phyloP scores from a whole-genome alignment of 2,329 filamentous ascomycete genomes.

The Cryphonectria japonica region DNA sequence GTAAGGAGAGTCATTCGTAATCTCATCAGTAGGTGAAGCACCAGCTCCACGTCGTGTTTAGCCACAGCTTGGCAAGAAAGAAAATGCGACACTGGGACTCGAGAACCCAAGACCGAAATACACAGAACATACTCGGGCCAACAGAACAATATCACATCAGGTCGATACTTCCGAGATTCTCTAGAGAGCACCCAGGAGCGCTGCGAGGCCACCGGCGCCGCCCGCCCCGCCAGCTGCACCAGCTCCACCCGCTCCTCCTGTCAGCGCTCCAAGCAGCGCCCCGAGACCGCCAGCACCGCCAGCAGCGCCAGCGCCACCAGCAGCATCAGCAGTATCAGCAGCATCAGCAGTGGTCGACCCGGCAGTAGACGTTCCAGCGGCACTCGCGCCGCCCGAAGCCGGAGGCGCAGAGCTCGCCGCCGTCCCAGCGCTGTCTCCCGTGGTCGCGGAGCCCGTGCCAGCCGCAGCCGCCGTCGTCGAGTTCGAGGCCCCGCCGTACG shows the following conservation, averaged over 20 bases:
- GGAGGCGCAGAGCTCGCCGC: slow-evolving; percentile 2
- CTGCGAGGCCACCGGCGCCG: slow-evolving; percentile 16
- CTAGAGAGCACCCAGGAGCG: slow-evolving; percentile 3
- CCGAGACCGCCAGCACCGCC: slow-evolving; percentile 9
- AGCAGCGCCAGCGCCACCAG: background rate
- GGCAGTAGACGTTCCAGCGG: background rate
- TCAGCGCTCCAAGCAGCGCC: slow-evolving; percentile 9
- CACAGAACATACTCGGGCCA: background rate
- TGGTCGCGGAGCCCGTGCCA: background rate
- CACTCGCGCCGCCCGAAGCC: background rate
- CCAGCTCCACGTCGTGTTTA: background rate
- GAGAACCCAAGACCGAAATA: background rate
- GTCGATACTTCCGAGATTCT: background rate
- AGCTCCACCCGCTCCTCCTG: slow-evolving; percentile 4
- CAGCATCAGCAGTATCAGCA: background rate
- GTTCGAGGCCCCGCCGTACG: slow-evolving; percentile 20
- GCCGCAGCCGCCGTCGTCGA: background rate
- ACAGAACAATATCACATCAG: background rate
- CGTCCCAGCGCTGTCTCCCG: background rate
- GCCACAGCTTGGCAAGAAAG: background rate
- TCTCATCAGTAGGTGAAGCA: slow-evolving; percentile 13
- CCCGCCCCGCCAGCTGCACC: slow-evolving; percentile 5
- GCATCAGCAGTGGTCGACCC: background rate
- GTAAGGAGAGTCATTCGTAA: slow-evolving; percentile 13
- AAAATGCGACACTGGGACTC: background rate